Evolutionary conservation across 257 asterid species (phyloP), one percentile per base, ranked within the genome.

Genomic region (Salvia splendens): DNA sequence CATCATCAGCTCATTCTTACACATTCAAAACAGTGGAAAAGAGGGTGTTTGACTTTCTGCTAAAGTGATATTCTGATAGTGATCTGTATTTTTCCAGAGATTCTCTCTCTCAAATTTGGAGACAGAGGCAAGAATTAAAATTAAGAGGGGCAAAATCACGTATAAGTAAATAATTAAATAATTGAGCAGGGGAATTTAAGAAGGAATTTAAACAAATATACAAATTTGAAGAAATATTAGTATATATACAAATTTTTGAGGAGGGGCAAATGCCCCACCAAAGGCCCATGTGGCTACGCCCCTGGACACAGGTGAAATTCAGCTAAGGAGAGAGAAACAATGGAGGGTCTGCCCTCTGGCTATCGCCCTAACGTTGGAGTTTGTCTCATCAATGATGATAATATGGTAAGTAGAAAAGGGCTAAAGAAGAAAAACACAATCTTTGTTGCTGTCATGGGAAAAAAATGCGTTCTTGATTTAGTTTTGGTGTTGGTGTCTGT

Each of bases 351-450:
- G 35, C 99, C 97, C 87, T 68, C 96, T 71, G 99, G 99, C 54
- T 93, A 93, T 80, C 99, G 99, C 69, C 97, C 99, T 30, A 93
- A 93, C 83, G 95, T 93, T 68, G 99, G 97, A 58, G 89, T 93
- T 60, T 93, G 99, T 72, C 94, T 93, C 77, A 81, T 90, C 80
- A 93, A 89, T 65, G 80, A 83, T 79, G 84, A 87, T 45, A 82
- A 83, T 70, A 72, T 84, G 96, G 98, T 92, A 73, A 47, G 42
- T 50, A 24, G 33, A 24, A 28, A 62, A n/a, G 53, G 36, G 30
- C 1, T 1, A 24, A 28, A n/a, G 24, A 5, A n/a, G 17, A 5
- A 11, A 61, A 20, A 40, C 0, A 10, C 4, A 49, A 12, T 61
- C 7, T 59, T 60, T 59, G 17, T 4, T 60, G 20, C 3, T 8